Percentiles rank a stretch among this genome's conserved stretches.
Conservation (phyloP, 1,284 basidiomycete species). For the Moniliophthora roreri region DNA sequence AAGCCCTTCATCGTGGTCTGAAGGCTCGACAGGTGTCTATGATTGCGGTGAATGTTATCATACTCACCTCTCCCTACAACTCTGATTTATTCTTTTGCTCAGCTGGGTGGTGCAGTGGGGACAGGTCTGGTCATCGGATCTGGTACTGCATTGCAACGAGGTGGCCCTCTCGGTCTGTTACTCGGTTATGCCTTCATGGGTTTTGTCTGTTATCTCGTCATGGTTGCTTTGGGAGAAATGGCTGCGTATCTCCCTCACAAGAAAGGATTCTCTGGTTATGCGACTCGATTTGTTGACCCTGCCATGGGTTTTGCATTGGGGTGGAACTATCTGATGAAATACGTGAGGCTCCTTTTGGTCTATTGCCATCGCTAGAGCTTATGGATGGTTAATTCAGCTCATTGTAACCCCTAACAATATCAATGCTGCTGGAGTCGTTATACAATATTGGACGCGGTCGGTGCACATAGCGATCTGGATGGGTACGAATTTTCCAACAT, state of each 20-base stretch:
- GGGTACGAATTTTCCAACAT: conserved; percentile 36
- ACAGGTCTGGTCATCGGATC: conserved; percentile 79
- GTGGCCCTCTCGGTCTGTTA: conserved; percentile 49
- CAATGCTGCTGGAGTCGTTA: conserved; percentile 60
- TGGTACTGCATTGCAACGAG: conserved; percentile 52
- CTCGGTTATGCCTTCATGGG: conserved; percentile 57
- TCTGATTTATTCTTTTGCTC: conserved; percentile 5
- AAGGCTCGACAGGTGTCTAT: conserved; percentile 72
- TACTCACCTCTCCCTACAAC: not conserved
- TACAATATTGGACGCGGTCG: conserved; percentile 58
- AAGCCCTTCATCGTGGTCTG: conserved; percentile 58
- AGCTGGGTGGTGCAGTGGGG: conserved; percentile 63
- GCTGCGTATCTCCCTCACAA: conserved; percentile 55
- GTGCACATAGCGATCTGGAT: conserved; percentile 60
- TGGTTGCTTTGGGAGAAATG: conserved; percentile 53
- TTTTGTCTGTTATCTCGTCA: conserved; percentile 55
- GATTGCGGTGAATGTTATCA: conserved; percentile 61
- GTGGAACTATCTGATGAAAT: conserved; percentile 51
- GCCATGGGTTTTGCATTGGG: conserved; percentile 54
- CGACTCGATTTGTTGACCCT: conserved; percentile 51
- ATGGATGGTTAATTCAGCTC: conserved; percentile 24
- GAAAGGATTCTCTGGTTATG: conserved; percentile 55
- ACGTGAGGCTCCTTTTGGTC: conserved; percentile 28
- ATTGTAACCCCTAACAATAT: conserved; percentile 52
- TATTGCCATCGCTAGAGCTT: not conserved